Conservation (phyloP, 768 basidiomycete species). For the Russula abietina region DNA sequence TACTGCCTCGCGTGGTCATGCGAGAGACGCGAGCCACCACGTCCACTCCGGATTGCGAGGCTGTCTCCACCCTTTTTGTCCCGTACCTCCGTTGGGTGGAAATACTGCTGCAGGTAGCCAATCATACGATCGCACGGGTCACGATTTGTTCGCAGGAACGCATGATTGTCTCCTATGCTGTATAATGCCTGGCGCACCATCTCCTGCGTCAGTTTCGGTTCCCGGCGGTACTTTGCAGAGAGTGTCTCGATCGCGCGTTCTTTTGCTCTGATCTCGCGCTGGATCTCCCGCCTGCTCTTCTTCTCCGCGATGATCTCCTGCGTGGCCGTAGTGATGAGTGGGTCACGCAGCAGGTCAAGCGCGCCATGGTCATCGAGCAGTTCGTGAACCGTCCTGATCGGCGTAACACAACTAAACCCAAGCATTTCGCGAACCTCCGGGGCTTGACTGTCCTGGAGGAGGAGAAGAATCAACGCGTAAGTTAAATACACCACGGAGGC, state of each 20-base stretch:
- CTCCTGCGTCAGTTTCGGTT: slow-evolving; percentile 53
- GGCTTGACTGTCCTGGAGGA: slow-evolving; percentile 71
- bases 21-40: slow-evolving; percentile 70
- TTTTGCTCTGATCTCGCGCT: slow-evolving; percentile 77
- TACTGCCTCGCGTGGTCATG: slow-evolving; percentile 85
- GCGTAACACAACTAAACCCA: slow-evolving; percentile 68
- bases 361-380: slow-evolving; percentile 62
- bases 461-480: slow-evolving; percentile 9
- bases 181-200: slow-evolving; percentile 72
- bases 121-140: slow-evolving; percentile 89
- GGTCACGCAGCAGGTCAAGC: slow-evolving; percentile 65
- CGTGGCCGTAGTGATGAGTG: slow-evolving; percentile 68
- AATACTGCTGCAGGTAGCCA: slow-evolving; percentile 62
- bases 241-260: slow-evolving; percentile 80
- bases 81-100: slow-evolving; percentile 66
- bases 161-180: slow-evolving; percentile 86
- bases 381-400: slow-evolving; percentile 69
- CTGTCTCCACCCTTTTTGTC: slow-evolving; percentile 48
- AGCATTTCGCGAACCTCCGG: slow-evolving; percentile 75
- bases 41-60: slow-evolving; percentile 77
- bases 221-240: slow-evolving; percentile 53
- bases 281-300: slow-evolving; percentile 69
- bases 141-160: slow-evolving; percentile 78
- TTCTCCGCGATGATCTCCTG: slow-evolving; percentile 74
- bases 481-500: neutral